Base-by-base conservation (phyloP, 2,329 filamentous ascomycete species). In the Cladophialophora chaetospira region DNA sequence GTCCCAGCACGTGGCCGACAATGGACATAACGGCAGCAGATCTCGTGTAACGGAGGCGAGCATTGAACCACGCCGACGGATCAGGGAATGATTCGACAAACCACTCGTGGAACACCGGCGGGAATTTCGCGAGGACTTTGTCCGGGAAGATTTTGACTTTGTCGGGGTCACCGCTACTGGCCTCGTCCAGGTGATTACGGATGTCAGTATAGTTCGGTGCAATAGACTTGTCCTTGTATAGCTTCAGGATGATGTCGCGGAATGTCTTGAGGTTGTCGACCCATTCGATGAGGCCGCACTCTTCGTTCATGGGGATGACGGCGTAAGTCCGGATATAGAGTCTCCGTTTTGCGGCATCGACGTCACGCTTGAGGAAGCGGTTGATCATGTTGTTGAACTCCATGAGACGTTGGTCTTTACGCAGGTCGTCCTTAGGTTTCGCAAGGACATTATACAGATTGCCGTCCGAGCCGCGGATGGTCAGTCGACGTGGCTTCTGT, bases 1-100 rank as follows among this genome's bases (percentile, higher is more conserved):
- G 80, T 0, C 85, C 94, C 3, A 99, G 82, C 46, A 97, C 92
- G 55, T 96, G 95, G 47, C 94, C 94, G 3, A 96, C 91, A 84
- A 99, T 99, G n/a, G 91, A 96, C 92, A 99, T 99, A 64, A 99
- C 94, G 9, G 95, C 94, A 67, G 89, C 93, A 1, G 94, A 96
- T 3, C 94, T 85, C 2, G 94, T 95, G 74, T 97, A 99, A 44
- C 87, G 84, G 42, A 97, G 80, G 5, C 94, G 85, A 8, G 93
- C 92, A 2, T 86, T 83, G 72, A 99, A 95, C 94, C 94, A 99
- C 1, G 87, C 82, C 10, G 90, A 89, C 3, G 95, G 92, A 68
- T 96, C 91, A 0, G 94, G 91, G 69, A 97, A 99, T 66, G 91
- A 91, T 65, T 96, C 89, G 17, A 94, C 85, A 72, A 99, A 99